Conservation (phyloP, 164 flowering plant genomes). For the Aristolochia californica region DNA sequence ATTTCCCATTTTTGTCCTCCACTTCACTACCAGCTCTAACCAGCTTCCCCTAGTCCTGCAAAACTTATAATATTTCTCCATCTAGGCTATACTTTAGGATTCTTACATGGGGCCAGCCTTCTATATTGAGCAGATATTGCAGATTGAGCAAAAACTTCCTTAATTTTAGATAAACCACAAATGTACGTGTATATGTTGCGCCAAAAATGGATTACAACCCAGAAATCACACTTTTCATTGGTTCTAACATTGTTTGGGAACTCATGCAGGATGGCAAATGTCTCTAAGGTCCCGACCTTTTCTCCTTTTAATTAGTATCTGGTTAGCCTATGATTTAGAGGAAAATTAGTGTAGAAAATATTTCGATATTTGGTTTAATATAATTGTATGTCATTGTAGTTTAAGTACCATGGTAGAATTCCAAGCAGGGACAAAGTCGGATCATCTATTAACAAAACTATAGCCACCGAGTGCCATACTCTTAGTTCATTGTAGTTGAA, state of each 20-base stretch:
- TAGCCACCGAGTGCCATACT: too few species aligned
- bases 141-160: slow-evolving; percentile 47
- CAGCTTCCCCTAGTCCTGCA: slow-evolving; percentile 85
- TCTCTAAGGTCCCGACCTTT: slow-evolving; percentile 66
- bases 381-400: too few species aligned
- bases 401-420: too few species aligned
- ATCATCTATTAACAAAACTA: too few species aligned
- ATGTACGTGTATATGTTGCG: slow-evolving; percentile 27
- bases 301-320: slow-evolving; percentile 85
- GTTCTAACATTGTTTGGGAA: slow-evolving; percentile 83
- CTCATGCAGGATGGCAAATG: slow-evolving; percentile 65
- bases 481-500: too few species aligned
- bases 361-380: too few species aligned
- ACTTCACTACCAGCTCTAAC: slow-evolving; percentile 83
- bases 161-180: slow-evolving; percentile 32
- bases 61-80: slow-evolving; percentile 54
- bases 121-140: slow-evolving; percentile 42
- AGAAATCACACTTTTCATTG: slow-evolving; percentile 73
- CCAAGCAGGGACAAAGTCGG: not conserved
- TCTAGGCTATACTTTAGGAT: slow-evolving; percentile 59
- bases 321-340: slow-evolving; percentile 28
- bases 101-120: slow-evolving; percentile 43
- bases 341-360: too few species aligned
- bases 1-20: slow-evolving; percentile 81
- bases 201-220: slow-evolving; percentile 80